Evolutionary conservation across 306 rosid species (phyloP).

Genomic region (Psophocarpus tetragonolobus): DNA sequence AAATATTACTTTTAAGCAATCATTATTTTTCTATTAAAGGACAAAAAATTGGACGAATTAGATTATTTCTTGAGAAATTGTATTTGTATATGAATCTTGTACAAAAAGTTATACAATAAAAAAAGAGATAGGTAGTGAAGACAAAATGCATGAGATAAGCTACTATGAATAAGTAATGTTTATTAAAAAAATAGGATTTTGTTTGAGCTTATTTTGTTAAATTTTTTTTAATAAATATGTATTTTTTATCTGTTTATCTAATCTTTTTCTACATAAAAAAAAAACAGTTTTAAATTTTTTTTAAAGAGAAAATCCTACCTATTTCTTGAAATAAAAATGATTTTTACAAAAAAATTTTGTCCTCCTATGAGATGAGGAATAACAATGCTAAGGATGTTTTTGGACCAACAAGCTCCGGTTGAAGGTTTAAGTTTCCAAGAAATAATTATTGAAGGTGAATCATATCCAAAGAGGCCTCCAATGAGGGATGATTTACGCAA

Average conservation of each 20-base stretch:
- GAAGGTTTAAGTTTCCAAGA: conserved; percentile 6
- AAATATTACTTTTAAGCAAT: neutral
- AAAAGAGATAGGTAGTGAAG: neutral
- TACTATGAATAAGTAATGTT: no score
- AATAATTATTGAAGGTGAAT: conserved; percentile 29
- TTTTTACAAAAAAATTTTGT: no score
- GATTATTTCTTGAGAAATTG: neutral
- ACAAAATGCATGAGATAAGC: neutral
- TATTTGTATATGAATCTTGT: neutral
- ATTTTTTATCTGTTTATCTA: no score
- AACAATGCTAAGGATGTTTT: neutral
- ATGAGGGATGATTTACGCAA: conserved; percentile 32
- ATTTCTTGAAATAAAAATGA: no score
- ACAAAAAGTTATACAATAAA: neutral
- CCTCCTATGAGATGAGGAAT: neutral
- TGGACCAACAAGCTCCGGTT: neutral
- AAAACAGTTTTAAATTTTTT: no score
- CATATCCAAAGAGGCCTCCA: neutral
- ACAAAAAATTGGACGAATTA: neutral
- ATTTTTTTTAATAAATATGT: no score
- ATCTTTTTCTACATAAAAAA: no score
- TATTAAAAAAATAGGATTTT: no score
- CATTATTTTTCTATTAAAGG: neutral
- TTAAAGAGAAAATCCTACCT: no score
- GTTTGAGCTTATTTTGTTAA: no score